phyloP scores from a whole-genome alignment of 2,329 filamentous ascomycete genomes.

The Rutstroemia sp. region DNA sequence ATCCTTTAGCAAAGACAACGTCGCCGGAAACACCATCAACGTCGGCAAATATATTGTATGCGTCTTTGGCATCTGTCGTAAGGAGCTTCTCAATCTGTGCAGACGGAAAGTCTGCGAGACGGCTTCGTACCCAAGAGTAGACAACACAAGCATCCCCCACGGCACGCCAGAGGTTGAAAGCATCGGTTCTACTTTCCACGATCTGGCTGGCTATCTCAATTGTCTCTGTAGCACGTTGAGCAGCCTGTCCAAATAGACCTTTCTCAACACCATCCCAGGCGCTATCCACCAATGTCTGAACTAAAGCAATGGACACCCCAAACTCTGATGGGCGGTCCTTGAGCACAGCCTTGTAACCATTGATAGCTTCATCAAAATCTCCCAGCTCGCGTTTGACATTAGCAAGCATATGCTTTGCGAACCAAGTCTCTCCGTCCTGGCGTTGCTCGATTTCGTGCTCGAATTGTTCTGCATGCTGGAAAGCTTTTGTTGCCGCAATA shows the following conservation, averaged over 20 bases:
- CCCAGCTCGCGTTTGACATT: slow-evolving; percentile 90
- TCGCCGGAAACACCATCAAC: slow-evolving; percentile 55
- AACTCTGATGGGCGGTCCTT: slow-evolving; percentile 63
- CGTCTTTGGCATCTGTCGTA: slow-evolving; percentile 41
- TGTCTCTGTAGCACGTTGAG: slow-evolving; percentile 60
- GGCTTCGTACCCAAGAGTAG: slow-evolving; percentile 71
- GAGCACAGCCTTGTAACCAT: slow-evolving; percentile 69
- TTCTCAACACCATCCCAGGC: slow-evolving; percentile 70
- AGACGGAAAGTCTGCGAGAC: slow-evolving; percentile 54
- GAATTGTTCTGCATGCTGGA: slow-evolving; percentile 73
- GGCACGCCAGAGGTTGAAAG: slow-evolving; percentile 94
- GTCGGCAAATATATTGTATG: slow-evolving; percentile 56
- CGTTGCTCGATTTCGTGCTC: slow-evolving; percentile 51
- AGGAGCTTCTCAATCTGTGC: slow-evolving; percentile 53
- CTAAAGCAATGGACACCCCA: slow-evolving; percentile 77
- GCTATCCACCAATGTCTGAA: slow-evolving; percentile 82
- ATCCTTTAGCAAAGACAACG: slow-evolving; percentile 29
- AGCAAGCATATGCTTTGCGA: slow-evolving; percentile 91
- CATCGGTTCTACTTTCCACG: slow-evolving; percentile 51
- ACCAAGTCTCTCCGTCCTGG: slow-evolving; percentile 71
- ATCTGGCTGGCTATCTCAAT: slow-evolving; percentile 61
- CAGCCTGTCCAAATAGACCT: slow-evolving; percentile 78
- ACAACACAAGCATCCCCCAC: slow-evolving; percentile 82
- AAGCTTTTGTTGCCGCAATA: slow-evolving; percentile 88
- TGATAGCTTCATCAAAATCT: slow-evolving; percentile 78